Evolutionary conservation across 1,284 basidiomycete genomes (phyloP).

Genomic region (Ceratobasidium papillatum): DNA sequence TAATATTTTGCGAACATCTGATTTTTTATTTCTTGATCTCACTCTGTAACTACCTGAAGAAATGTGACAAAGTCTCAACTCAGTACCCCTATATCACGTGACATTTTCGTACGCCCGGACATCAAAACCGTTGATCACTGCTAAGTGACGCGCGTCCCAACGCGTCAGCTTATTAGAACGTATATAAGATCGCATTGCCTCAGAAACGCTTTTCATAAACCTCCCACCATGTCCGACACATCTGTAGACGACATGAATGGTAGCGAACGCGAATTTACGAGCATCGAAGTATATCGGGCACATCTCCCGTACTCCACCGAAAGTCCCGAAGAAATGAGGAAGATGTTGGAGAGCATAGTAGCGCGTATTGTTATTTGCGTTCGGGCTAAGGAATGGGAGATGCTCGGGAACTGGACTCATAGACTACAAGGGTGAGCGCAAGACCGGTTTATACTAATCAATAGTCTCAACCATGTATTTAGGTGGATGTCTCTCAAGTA

Average conservation of each 20-base stretch:
- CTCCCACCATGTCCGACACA: slow-evolving; percentile 26
- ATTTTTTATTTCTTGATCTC: not conserved
- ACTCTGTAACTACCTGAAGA: not conserved
- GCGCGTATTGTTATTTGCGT: slow-evolving; percentile 76
- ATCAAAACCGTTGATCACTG: not conserved
- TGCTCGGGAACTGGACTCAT: slow-evolving; percentile 74
- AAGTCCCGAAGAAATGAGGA: slow-evolving; percentile 77
- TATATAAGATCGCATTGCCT: slow-evolving; percentile 1
- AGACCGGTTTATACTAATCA: slow-evolving; percentile 42
- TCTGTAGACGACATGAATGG: slow-evolving; percentile 5
- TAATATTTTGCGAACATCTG: not conserved
- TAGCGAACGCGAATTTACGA: not conserved
- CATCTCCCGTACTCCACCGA: slow-evolving; percentile 81
- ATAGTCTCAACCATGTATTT: not conserved
- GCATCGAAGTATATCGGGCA: slow-evolving; percentile 25
- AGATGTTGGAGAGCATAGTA: slow-evolving; percentile 76
- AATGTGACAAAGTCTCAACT: not conserved
- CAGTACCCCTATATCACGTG: slow-evolving; percentile 1
- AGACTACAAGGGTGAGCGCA: slow-evolving; percentile 73
- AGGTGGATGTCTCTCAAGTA: slow-evolving; percentile 88
- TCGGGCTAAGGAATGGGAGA: slow-evolving; percentile 77
- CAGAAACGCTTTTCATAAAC: not conserved
- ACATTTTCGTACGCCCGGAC: not conserved
- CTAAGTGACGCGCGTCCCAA: slow-evolving; percentile 17
- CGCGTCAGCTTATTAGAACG: slow-evolving; percentile 28